Evolutionary conservation across 73 alveolate species (phyloP), one percentile per base, ranked within the genome.

Genomic region (Blepharisma stoltei): DNA sequence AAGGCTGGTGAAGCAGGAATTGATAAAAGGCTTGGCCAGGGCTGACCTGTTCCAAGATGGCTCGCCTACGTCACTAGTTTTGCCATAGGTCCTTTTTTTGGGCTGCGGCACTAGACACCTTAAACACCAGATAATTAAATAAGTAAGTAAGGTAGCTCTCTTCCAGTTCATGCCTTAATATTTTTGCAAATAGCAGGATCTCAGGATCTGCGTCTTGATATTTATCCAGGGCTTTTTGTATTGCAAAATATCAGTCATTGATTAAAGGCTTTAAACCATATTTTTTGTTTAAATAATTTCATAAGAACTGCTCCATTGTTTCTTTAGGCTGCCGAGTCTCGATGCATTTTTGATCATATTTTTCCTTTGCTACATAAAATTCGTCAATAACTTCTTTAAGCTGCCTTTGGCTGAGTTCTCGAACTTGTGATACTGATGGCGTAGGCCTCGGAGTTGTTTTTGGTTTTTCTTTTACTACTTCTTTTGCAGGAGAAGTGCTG

Each of bases 271-370:
- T 93, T 6, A 93, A 83, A 18, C 97, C 97, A 86, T 86, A 93
- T 83, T 91, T 93, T 53, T 82, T 83, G 81, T 88, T 83, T 54
- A 94, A 85, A 80, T 68, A 92, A 45, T 96, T 88, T 76, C 92
- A 89, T 85, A 94, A 80, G 81, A 85, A 89, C 82, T 93, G 87
- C 73, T 93, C 98, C 90, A 93, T 88, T 6, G 98, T 93, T 81
- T 94, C 98, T 76, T 81, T 71, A 52, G 94, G 92, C 77, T 79
- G 77, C 38, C 81, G 84, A 25, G 84, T 82, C 55, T 94, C 97
- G 45, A 48, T 71, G 78, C 96, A 86, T 70, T 86, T 82, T 48
- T 73, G 69, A 81, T 94, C 98, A 86, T 86, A 90, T 70, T 78
- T 88, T 4, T 60, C 73, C 80, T 94, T 94, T 46, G 91, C 70